Conservation (phyloP, 2,329 filamentous ascomycete genomes). For the Nigrograna mackinnonii region DNA sequence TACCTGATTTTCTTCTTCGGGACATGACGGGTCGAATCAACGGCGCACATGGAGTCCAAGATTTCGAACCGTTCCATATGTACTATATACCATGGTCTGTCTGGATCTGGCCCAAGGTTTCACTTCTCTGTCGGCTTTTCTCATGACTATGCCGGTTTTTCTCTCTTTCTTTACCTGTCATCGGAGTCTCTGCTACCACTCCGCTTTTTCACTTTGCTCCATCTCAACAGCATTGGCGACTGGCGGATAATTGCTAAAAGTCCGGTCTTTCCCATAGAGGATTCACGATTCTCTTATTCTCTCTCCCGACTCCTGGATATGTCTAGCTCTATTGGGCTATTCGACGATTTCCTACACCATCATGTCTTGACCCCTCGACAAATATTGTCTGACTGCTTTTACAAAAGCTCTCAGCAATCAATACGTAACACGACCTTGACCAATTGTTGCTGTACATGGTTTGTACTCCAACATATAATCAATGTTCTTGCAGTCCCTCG, state of each 20-base stretch:
- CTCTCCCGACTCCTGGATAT: slow-evolving; percentile 24
- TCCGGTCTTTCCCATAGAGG: slow-evolving; percentile 21
- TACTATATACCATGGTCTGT: slow-evolving; percentile 42
- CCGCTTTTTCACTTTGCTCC: slow-evolving; percentile 4
- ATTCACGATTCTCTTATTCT: slow-evolving; percentile 18
- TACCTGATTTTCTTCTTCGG: slow-evolving; percentile 30
- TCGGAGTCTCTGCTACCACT: slow-evolving; percentile 9
- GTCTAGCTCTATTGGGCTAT: too few species aligned
- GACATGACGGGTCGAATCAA: slow-evolving; percentile 35
- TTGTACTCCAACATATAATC: too few species aligned
- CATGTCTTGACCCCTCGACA: too few species aligned
- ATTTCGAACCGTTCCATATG: slow-evolving; percentile 36
- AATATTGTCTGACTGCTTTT: too few species aligned
- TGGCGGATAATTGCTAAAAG: slow-evolving; percentile 23
- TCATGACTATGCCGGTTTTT: slow-evolving; percentile 13
- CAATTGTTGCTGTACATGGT: too few species aligned
- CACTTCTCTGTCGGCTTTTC: slow-evolving; percentile 14
- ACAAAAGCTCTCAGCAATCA: too few species aligned
- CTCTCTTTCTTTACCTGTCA: slow-evolving; percentile 8
- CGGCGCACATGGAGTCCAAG: slow-evolving; percentile 38
- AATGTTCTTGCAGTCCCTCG: too few species aligned
- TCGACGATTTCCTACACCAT: too few species aligned
- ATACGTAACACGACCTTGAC: too few species aligned
- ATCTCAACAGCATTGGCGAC: slow-evolving; percentile 15
- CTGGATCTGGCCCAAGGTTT: slow-evolving; percentile 25